Conservation (phyloP, 495 filamentous ascomycete genomes). For the Xylaria castorea region DNA sequence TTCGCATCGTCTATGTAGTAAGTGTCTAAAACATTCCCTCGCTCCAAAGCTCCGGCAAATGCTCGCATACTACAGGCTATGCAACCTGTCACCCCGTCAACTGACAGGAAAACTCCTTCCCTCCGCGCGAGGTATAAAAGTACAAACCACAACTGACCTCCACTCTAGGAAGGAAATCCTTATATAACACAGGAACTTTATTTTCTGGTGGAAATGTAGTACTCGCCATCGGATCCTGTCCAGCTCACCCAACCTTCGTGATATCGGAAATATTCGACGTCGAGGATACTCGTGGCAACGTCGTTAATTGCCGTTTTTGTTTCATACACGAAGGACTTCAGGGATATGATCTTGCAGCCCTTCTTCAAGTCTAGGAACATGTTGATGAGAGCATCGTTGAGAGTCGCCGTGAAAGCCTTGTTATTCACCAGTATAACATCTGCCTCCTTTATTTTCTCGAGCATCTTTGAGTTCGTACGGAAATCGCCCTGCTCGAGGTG, state of each 20-base stretch:
- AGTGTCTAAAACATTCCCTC: slow-evolving; percentile 19
- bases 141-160: slow-evolving; percentile 11
- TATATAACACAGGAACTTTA: slow-evolving; percentile 32
- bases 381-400: slow-evolving; percentile 85
- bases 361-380: slow-evolving; percentile 95
- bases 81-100: background rate
- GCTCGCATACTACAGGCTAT: slow-evolving; percentile 10
- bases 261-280: slow-evolving; percentile 77
- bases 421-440: slow-evolving; percentile 98
- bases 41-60: slow-evolving; percentile 14
- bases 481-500: slow-evolving; percentile 86
- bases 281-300: slow-evolving; percentile 75
- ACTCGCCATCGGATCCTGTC: slow-evolving; percentile 82
- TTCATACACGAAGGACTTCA: slow-evolving; percentile 79
- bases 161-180: background rate
- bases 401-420: slow-evolving; percentile 84
- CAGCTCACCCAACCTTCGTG: slow-evolving; percentile 88
- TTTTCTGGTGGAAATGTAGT: slow-evolving; percentile 88
- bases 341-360: slow-evolving; percentile 83
- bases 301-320: slow-evolving; percentile 76
- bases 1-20: slow-evolving; percentile 23
- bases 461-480: slow-evolving; percentile 72
- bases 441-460: slow-evolving; percentile 75
- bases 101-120: background rate
- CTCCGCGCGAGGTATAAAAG: slow-evolving; percentile 25